Evolutionary conservation across 345 rosid species (phyloP).

Genomic region (Luvunga scandens): DNA sequence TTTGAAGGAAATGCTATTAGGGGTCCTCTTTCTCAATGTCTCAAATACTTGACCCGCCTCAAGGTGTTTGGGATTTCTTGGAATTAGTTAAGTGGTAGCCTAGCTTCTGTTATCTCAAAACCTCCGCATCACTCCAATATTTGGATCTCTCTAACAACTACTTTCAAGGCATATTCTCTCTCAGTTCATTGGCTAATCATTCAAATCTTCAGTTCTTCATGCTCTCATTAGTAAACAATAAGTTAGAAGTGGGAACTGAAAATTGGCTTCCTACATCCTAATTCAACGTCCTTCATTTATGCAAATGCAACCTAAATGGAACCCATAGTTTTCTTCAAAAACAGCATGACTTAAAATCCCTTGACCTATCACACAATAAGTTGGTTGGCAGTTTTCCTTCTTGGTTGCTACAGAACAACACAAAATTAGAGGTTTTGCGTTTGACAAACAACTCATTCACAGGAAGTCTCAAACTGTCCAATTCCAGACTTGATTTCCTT

Average conservation of each 20-base stretch:
- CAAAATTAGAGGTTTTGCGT: background rate
- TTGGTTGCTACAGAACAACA: background rate
- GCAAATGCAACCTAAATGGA: background rate
- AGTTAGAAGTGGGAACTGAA: background rate
- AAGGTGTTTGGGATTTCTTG: background rate
- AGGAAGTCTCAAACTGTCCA: background rate
- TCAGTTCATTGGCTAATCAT: background rate
- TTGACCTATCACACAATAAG: background rate
- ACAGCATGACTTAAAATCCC: background rate
- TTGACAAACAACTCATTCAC: background rate
- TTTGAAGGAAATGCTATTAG: background rate
- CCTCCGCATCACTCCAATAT: background rate
- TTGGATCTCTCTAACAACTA: background rate
- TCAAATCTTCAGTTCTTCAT: background rate
- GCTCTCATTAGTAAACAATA: background rate
- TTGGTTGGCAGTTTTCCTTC: background rate
- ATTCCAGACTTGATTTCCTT: background rate
- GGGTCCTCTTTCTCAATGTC: background rate
- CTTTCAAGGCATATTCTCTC: background rate
- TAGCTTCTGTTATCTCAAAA: background rate
- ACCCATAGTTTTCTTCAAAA: background rate
- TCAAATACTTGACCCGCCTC: constrained; percentile 14
- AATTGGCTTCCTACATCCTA: constrained; percentile 4
- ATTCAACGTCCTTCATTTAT: background rate
- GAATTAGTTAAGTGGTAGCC: background rate